phyloP scores from a whole-genome alignment of 306 rosid genomes.

The Malus domestica region ASM211411v1 NC_041795.1:30670501-30671000 shows the following conservation, averaged over 20 bases:
- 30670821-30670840: not conserved
- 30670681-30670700: constrained; percentile 58
- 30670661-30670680: constrained; percentile 67
- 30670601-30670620: not conserved
- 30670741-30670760: not conserved
- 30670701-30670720: constrained; percentile 38
- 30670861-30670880: not conserved
- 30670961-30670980: not conserved
- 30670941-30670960: no score
- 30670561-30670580: not conserved
- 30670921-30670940: no score
- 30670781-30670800: not conserved
- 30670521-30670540: not conserved
- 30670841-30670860: not conserved
- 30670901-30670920: no score
- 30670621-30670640: not conserved
- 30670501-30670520: not conserved
- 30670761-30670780: not conserved
- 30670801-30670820: constrained; percentile 1
- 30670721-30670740: constrained; percentile 20
- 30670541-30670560: not conserved
- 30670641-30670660: constrained; percentile 41
- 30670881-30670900: not conserved
- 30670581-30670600: not conserved
- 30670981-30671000: no score